A percentile compares a stretch with the other conserved stretches of the same genome.
phyloP scores from a whole-genome alignment of 148 eudicot species.

The Chenopodium suecicum region DNA sequence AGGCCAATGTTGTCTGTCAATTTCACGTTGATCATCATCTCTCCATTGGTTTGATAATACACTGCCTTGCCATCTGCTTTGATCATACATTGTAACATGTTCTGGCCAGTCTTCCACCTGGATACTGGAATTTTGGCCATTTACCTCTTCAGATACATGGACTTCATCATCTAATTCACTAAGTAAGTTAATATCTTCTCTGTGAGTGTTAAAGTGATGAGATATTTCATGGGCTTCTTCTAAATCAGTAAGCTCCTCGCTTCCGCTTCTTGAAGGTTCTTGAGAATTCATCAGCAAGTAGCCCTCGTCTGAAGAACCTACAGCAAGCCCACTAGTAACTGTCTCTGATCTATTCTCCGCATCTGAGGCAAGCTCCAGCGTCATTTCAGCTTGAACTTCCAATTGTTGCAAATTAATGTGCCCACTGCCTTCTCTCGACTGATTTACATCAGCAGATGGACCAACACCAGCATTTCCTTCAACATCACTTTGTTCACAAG shows the following conservation, averaged over 20 bases:
- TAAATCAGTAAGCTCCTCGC: conserved; percentile 22
- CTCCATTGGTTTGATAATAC: conserved; percentile 37
- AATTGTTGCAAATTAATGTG: conserved; percentile 23
- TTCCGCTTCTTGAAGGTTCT: conserved; percentile 38
- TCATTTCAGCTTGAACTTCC: conserved; percentile 31
- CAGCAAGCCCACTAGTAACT: conserved; percentile 16
- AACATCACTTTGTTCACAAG: conserved; percentile 5
- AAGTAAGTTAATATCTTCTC: conserved; percentile 31
- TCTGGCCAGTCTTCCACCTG: conserved; percentile 43
- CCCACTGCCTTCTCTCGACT: conserved; percentile 19
- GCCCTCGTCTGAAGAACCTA: conserved; percentile 18
- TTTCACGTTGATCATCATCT: conserved; percentile 36
- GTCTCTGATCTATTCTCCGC: conserved; percentile 25
- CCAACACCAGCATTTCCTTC: conserved; percentile 28
- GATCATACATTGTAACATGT: conserved; percentile 32
- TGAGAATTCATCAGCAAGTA: conserved; percentile 13
- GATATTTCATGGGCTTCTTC: conserved; percentile 29
- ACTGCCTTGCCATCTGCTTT: conserved; percentile 32
- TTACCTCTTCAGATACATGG: conserved; percentile 26
- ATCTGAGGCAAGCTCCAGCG: conserved; percentile 25
- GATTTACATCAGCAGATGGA: conserved; percentile 19
- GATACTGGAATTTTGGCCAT: conserved; percentile 29
- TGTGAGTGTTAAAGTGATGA: conserved; percentile 29
- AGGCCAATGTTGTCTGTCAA: conserved; percentile 27
- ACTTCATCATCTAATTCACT: conserved; percentile 29